Evolutionary conservation across 2,329 filamentous ascomycete genomes (phyloP).

Genomic region (Epichloe sylvatica): DNA sequence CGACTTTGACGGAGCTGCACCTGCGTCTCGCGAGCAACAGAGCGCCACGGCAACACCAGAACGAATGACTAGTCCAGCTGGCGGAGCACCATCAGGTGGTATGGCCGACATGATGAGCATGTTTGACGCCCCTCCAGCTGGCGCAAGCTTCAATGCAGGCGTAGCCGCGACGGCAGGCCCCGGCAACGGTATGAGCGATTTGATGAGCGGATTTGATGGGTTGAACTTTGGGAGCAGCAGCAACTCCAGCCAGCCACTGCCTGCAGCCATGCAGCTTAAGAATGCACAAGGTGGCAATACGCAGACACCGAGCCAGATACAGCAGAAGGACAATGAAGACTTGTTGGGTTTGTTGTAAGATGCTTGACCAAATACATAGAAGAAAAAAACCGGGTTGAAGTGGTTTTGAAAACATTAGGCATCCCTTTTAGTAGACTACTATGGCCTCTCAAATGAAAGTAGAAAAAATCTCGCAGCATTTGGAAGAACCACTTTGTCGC

Average conservation of each 20-base stretch:
- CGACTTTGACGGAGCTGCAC: conserved; percentile 85
- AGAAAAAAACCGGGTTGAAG: not conserved
- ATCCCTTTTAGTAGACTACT: conserved; percentile 1
- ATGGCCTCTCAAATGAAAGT: not conserved
- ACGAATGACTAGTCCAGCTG: conserved; percentile 49
- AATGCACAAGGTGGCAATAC: conserved; percentile 16
- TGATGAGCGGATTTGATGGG: conserved; percentile 78
- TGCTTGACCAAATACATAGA: not conserved
- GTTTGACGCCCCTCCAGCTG: conserved; percentile 48
- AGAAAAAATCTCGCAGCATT: too few species aligned
- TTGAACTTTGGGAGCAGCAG: conserved; percentile 54
- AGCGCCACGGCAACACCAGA: conserved; percentile 49
- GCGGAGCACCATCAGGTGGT: conserved; percentile 27
- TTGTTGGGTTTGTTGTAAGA: conserved; percentile 31
- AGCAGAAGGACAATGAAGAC: conserved; percentile 49
- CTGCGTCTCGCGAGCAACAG: conserved; percentile 61
- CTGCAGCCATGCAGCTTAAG: conserved; percentile 45
- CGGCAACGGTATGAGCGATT: conserved; percentile 60
- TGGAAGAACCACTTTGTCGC: too few species aligned
- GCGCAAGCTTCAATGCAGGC: conserved; percentile 24
- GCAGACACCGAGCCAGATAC: conserved; percentile 22
- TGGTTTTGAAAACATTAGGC: not conserved
- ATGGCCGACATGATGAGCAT: conserved; percentile 55
- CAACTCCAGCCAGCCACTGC: conserved; percentile 43
- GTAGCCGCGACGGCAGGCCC: conserved; percentile 22